Evolutionary conservation across 768 basidiomycete genomes (phyloP).

Genomic region (Lactarius hengduanensis): DNA sequence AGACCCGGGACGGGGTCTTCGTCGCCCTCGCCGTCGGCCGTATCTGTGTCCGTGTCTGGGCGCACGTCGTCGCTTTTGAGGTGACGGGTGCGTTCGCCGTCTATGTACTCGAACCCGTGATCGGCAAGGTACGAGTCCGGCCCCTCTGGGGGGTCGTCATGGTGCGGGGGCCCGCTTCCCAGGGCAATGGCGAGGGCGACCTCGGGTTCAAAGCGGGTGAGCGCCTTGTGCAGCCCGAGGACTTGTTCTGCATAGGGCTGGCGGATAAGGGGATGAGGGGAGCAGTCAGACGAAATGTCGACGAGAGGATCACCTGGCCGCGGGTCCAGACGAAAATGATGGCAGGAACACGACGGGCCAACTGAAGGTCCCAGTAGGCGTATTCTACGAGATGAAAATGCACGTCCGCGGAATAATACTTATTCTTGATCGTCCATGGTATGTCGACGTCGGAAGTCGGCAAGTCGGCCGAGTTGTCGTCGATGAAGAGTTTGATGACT

Average conservation of each 20-base stretch:
- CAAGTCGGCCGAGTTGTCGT: slow-evolving; percentile 15
- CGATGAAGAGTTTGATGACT: slow-evolving; percentile 33
- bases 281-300: slow-evolving; percentile 11
- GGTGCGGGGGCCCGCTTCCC: slow-evolving; percentile 31
- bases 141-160: slow-evolving; percentile 39
- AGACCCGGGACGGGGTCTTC: slow-evolving; percentile 41
- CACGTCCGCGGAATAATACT: slow-evolving; percentile 78
- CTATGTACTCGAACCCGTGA: slow-evolving; percentile 76
- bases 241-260: slow-evolving; percentile 63
- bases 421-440: slow-evolving; percentile 77
- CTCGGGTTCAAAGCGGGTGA: slow-evolving; percentile 60
- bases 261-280: slow-evolving; percentile 8
- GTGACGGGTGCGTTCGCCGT: slow-evolving; percentile 42
- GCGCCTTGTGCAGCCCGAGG: slow-evolving; percentile 45
- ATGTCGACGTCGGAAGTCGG: slow-evolving; percentile 33
- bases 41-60: not conserved
- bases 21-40: slow-evolving; percentile 3
- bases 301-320: slow-evolving; percentile 51
- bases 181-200: slow-evolving; percentile 69
- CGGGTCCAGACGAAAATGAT: slow-evolving; percentile 68
- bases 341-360: slow-evolving; percentile 57
- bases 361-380: slow-evolving; percentile 42
- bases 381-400: slow-evolving; percentile 58
- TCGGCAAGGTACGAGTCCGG: slow-evolving; percentile 66
- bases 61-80: not conserved